Evolutionary conservation across 306 rosid species (phyloP).

Genomic region (Vigna hirtella): DNA sequence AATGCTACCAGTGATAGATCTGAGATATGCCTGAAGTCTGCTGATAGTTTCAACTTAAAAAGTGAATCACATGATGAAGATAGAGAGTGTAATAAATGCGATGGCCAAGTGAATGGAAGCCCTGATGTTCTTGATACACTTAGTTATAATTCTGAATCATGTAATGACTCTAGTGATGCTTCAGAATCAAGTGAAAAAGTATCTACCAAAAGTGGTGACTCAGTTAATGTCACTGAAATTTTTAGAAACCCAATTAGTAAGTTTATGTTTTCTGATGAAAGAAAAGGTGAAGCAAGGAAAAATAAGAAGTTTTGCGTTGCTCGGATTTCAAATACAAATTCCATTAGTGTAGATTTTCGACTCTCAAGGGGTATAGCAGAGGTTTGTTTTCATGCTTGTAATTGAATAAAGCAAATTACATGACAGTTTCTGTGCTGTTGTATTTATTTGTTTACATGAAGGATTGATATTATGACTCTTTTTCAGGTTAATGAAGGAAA

Average conservation of each 20-base stretch:
- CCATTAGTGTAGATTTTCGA: constrained; percentile 92
- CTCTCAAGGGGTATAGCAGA: constrained; percentile 96
- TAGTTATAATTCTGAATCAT: constrained; percentile 67
- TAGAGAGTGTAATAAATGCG: constrained; percentile 50
- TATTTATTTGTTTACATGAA: constrained; percentile 12
- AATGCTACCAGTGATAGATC: constrained; percentile 51
- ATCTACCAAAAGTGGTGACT: constrained; percentile 56
- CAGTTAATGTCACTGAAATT: constrained; percentile 58
- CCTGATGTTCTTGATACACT: constrained; percentile 57
- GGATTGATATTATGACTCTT: constrained; percentile 34
- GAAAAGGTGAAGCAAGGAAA: constrained; percentile 67
- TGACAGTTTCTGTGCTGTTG: constrained; percentile 32
- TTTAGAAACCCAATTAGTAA: constrained; percentile 57
- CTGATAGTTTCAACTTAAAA: constrained; percentile 47
- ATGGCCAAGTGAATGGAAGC: constrained; percentile 60
- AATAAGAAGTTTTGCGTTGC: constrained; percentile 79
- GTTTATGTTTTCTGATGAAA: constrained; percentile 49
- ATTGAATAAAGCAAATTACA: constrained; percentile 30
- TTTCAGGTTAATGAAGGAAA: constrained; percentile 96
- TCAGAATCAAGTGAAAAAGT: constrained; percentile 65
- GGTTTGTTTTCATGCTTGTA: constrained; percentile 58
- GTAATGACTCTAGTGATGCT: constrained; percentile 68
- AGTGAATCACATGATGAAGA: constrained; percentile 57
- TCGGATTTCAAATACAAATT: constrained; percentile 78
- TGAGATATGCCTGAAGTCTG: constrained; percentile 53